Percentiles rank a stretch among this genome's conserved stretches.
These are phyloP conservation scores for Geranium incanum DNA, from an alignment of 441 rosid genomes.

Conservation along the genomic window DNA sequence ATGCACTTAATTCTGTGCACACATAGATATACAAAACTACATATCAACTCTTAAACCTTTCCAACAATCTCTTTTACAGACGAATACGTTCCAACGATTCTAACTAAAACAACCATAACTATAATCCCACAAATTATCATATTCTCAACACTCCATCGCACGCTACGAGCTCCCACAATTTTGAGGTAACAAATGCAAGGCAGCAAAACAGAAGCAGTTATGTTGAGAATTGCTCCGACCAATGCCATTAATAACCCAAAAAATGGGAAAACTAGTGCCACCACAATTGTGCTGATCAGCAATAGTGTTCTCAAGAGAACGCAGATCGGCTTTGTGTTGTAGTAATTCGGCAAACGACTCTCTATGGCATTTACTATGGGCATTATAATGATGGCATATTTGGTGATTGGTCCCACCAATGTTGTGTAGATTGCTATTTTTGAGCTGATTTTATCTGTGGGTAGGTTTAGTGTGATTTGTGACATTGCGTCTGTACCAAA, in stretches of 20 bases:
- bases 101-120: not conserved
- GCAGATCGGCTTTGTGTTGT: not conserved
- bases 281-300: not conserved
- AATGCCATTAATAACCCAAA: not conserved
- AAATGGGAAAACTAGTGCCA: not conserved
- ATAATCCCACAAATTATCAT: not conserved
- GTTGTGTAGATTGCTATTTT: not conserved
- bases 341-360: not conserved
- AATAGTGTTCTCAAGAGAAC: not conserved
- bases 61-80: not conserved
- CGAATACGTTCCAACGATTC: not conserved
- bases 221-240: not conserved
- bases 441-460: not conserved
- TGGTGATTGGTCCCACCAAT: not conserved
- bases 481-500: not conserved
- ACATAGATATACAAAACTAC: too few species aligned
- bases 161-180: not conserved
- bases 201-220: not conserved
- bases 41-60: not conserved
- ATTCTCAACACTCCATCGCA: not conserved
- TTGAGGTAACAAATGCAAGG: slow-evolving; percentile 1
- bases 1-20: too few species aligned
- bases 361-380: not conserved
- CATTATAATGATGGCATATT: not conserved
- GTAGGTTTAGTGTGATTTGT: not conserved